Conservation (phyloP, 768 basidiomycete species). For the Suillus tomentosus region DNA sequence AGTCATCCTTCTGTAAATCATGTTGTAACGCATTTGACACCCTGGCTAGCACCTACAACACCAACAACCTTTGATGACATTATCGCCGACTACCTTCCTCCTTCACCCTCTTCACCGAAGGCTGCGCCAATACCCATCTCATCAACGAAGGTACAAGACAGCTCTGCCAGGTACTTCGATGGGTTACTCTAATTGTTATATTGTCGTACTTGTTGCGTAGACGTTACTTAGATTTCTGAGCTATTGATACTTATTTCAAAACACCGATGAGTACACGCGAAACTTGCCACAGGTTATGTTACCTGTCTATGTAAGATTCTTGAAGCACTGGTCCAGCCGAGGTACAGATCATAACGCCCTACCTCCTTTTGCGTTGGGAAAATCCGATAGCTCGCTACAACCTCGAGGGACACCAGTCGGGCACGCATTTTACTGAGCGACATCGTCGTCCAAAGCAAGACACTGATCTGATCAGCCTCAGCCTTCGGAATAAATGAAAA, state of each 20-base stretch:
- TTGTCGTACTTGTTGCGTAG: slow-evolving; percentile 9
- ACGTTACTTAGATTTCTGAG: slow-evolving; percentile 4
- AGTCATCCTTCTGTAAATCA: slow-evolving; percentile 33
- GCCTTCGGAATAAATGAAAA: not conserved
- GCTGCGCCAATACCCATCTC: slow-evolving; percentile 11
- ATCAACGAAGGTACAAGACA: slow-evolving; percentile 17
- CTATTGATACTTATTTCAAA: not conserved
- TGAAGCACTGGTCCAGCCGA: not conserved
- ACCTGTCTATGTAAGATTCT: not conserved
- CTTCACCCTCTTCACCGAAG: slow-evolving; percentile 26
- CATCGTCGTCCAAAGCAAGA: slow-evolving; percentile 33
- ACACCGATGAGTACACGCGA: not conserved
- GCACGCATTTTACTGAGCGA: slow-evolving; percentile 13
- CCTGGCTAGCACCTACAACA: slow-evolving; percentile 39
- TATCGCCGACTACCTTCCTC: slow-evolving; percentile 70
- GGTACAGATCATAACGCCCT: not conserved
- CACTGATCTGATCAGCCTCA: slow-evolving; percentile 27
- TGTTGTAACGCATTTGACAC: slow-evolving; percentile 11
- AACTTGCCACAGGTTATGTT: not conserved
- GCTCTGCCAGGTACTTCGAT: slow-evolving; percentile 40
- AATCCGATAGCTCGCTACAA: not conserved
- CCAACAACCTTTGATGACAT: slow-evolving; percentile 68
- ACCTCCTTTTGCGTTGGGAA: not conserved
- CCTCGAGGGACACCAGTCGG: not conserved
- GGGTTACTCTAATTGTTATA: slow-evolving; percentile 37